phyloP scores from a whole-genome alignment of 371 early-diverging fungal genomes.

The Syncephalis fuscata region DNA sequence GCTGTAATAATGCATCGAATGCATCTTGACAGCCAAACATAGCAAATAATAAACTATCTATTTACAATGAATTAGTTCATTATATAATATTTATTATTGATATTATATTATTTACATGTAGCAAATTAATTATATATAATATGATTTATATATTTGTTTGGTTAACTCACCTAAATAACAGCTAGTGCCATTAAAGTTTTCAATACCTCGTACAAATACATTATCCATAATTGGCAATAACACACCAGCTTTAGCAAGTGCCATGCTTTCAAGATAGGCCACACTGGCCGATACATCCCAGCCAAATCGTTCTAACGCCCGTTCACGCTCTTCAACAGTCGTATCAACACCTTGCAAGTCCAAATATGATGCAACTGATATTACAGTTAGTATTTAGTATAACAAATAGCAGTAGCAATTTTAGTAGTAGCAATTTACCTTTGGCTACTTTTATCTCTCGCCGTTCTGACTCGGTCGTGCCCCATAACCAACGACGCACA shows the following conservation, averaged over 20 bases:
- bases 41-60: constrained; percentile 30
- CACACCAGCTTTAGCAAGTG: constrained; percentile 21
- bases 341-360: not conserved
- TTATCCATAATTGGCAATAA: constrained; percentile 13
- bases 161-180: constrained; percentile 39
- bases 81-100: too few relatives aligned
- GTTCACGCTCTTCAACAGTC: not conserved
- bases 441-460: not conserved
- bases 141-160: too few relatives aligned
- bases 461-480: not conserved
- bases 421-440: not conserved
- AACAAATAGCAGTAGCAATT: not conserved
- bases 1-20: constrained; percentile 23
- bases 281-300: constrained; percentile 5
- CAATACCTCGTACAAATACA: constrained; percentile 18
- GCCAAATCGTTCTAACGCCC: not conserved
- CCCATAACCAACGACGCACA: too few relatives aligned
- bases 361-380: not conserved
- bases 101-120: too few relatives aligned
- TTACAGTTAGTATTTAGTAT: not conserved
- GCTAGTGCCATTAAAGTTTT: constrained; percentile 31
- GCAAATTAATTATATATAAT: too few relatives aligned
- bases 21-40: constrained; percentile 31
- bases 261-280: constrained; percentile 13
- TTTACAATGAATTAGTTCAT: too few relatives aligned